These are phyloP conservation scores for Xylariomycetidae sp. DNA, from an alignment of 2,329 filamentous ascomycete species.

Conservation along the genomic window DNA sequence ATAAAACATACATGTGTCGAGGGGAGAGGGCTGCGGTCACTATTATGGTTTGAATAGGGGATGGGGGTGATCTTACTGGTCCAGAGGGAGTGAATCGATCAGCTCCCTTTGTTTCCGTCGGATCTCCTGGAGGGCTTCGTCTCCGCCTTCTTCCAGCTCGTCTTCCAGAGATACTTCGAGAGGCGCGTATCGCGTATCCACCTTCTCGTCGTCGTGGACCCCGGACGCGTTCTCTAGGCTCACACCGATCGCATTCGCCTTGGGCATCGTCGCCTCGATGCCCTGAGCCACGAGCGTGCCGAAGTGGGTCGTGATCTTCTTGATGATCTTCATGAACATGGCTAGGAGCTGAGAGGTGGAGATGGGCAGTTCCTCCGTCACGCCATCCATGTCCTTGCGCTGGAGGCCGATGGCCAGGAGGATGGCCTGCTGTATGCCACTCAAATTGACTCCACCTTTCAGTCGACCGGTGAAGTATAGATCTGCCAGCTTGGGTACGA, in stretches of 20 bases:
- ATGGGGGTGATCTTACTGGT: conserved; percentile 76
- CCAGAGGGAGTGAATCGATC: conserved; percentile 85
- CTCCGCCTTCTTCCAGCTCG: conserved; percentile 78
- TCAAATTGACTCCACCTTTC: conserved; percentile 62
- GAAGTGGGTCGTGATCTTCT: conserved; percentile 81
- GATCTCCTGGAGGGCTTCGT: conserved; percentile 67
- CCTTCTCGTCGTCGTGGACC: conserved; percentile 65
- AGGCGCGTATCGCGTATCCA: conserved; percentile 63
- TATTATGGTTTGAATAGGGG: too few relatives aligned
- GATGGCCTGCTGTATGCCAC: conserved; percentile 79
- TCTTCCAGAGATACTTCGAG: conserved; percentile 70
- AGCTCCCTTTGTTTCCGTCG: conserved; percentile 78
- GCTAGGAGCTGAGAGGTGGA: conserved; percentile 77
- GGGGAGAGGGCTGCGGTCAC: not conserved
- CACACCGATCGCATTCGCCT: conserved; percentile 51
- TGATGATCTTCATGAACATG: conserved; percentile 95
- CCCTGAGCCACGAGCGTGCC: conserved; percentile 69
- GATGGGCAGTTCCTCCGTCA: conserved; percentile 74
- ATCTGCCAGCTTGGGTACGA: conserved; percentile 75
- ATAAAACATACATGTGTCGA: not conserved
- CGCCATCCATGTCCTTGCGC: conserved; percentile 75
- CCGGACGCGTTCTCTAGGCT: conserved; percentile 55
- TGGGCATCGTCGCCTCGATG: conserved; percentile 62
- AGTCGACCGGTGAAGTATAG: conserved; percentile 83
- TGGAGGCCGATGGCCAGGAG: conserved; percentile 89